Evolutionary conservation across 768 basidiomycete genomes (phyloP).

Genomic region (Leucocoprinus leucothites): DNA sequence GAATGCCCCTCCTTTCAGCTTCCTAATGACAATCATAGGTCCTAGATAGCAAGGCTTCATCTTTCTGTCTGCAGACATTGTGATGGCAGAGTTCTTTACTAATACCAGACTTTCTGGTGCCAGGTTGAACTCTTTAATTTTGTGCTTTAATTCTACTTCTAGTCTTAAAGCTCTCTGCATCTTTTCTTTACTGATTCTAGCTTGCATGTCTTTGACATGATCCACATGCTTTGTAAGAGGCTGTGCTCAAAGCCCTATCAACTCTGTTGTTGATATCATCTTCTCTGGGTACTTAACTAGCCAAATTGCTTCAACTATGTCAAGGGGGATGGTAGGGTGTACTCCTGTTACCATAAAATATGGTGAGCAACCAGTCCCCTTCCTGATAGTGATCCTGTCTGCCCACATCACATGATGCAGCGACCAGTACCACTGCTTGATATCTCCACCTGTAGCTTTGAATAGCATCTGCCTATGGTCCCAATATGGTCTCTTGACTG

Average conservation of each 20-base stretch:
- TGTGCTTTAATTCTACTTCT: not conserved
- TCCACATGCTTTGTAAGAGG: slow-evolving; percentile 19
- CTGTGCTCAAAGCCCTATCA: slow-evolving; percentile 19
- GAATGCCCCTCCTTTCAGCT: not conserved
- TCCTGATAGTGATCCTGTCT: slow-evolving; percentile 23
- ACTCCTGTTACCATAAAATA: slow-evolving; percentile 29
- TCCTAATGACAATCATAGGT: slow-evolving; percentile 16
- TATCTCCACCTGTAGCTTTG: slow-evolving; percentile 21
- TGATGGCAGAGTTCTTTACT: slow-evolving; percentile 28
- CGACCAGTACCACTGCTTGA: slow-evolving; percentile 26
- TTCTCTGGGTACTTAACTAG: slow-evolving; percentile 18
- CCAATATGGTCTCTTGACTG: slow-evolving; percentile 20
- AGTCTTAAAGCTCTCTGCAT: not conserved
- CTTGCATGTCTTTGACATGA: slow-evolving; percentile 19
- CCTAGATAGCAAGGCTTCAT: slow-evolving; percentile 33
- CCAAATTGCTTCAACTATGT: slow-evolving; percentile 25
- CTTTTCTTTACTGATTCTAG: not conserved
- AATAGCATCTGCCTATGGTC: slow-evolving; percentile 18
- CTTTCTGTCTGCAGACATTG: slow-evolving; percentile 27
- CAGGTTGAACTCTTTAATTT: slow-evolving; percentile 3
- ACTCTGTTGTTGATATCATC: slow-evolving; percentile 16
- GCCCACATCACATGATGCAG: slow-evolving; percentile 31
- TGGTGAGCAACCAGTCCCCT: slow-evolving; percentile 24
- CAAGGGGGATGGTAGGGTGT: slow-evolving; percentile 27
- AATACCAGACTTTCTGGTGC: slow-evolving; percentile 29